Percentiles rank a stretch among this genome's conserved stretches.
Conservation (phyloP, 345 rosid genomes). For the Sonneratia alba region DNA sequence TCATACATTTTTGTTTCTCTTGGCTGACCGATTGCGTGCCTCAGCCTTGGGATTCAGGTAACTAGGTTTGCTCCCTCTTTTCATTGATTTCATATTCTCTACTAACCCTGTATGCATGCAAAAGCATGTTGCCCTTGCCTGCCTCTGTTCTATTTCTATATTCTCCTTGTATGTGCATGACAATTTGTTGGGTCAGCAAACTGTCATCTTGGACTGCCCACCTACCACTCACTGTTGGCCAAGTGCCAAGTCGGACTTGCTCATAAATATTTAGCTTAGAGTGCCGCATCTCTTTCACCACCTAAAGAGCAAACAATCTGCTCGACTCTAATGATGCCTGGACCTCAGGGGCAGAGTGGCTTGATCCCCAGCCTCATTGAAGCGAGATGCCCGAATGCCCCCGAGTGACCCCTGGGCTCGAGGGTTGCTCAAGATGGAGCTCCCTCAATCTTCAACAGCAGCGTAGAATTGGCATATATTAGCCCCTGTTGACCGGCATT, state of each 20-base stretch:
- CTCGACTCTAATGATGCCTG: not conserved
- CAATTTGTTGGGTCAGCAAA: not conserved
- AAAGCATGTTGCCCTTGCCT: not conserved
- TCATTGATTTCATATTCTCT: not conserved
- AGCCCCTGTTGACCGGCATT: not conserved
- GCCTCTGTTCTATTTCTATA: not conserved
- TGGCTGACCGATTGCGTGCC: conserved; percentile 15
- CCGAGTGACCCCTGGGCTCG: no score
- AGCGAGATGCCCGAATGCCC: no score
- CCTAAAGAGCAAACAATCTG: no score
- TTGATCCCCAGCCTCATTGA: no score
- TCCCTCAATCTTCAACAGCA: not conserved
- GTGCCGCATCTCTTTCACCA: no score
- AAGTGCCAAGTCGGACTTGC: not conserved
- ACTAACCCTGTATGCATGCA: not conserved
- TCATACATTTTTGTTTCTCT: not conserved
- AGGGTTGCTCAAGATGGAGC: no score
- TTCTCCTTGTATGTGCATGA: not conserved
- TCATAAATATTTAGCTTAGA: not conserved
- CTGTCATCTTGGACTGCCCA: not conserved
- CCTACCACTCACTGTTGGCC: not conserved
- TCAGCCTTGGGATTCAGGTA: conserved; percentile 32
- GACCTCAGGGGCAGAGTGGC: no score
- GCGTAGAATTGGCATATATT: not conserved
- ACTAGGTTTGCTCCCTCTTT: not conserved